phyloP scores from a whole-genome alignment of 768 basidiomycete species.

The Astraeus odoratus region DNA sequence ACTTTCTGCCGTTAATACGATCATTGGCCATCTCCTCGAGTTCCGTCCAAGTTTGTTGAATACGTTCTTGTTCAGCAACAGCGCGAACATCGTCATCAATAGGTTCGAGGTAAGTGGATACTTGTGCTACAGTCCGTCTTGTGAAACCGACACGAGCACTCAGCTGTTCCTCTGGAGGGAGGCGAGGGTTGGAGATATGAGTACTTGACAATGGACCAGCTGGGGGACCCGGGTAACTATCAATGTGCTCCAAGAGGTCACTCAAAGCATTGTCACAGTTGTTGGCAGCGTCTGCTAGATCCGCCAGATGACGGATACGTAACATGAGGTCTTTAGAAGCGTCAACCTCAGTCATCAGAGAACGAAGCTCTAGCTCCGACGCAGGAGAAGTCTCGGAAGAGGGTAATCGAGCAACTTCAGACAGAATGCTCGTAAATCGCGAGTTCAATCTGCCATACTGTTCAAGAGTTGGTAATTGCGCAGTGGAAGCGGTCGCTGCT shows the following conservation, averaged over 20 bases:
- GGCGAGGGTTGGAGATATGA: constrained; percentile 33
- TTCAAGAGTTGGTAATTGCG: constrained; percentile 45
- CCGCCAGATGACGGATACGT: constrained; percentile 47
- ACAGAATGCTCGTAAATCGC: constrained; percentile 38
- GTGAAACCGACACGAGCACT: constrained; percentile 60
- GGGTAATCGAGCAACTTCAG: constrained; percentile 44
- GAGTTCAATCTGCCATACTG: constrained; percentile 41
- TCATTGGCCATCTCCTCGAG: constrained; percentile 77
- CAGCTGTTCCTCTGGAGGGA: constrained; percentile 64
- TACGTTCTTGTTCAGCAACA: constrained; percentile 50
- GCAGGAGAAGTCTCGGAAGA: constrained; percentile 31
- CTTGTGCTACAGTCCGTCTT: constrained; percentile 38
- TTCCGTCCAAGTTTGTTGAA: constrained; percentile 76
- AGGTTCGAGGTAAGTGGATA: constrained; percentile 34
- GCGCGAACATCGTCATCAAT: constrained; percentile 58
- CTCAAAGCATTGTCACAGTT: constrained; percentile 72
- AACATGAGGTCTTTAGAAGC: constrained; percentile 42
- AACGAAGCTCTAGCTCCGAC: constrained; percentile 53
- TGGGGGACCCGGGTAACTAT: constrained; percentile 69
- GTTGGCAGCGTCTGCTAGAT: constrained; percentile 42
- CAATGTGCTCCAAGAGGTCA: constrained; percentile 79
- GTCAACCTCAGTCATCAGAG: constrained; percentile 54
- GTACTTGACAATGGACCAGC: constrained; percentile 44
- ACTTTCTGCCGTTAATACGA: constrained; percentile 50
- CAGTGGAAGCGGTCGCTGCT: constrained; percentile 24